Evolutionary conservation across 2,329 filamentous ascomycete genomes (phyloP).

Genomic region (Celoporthe dispersa): DNA sequence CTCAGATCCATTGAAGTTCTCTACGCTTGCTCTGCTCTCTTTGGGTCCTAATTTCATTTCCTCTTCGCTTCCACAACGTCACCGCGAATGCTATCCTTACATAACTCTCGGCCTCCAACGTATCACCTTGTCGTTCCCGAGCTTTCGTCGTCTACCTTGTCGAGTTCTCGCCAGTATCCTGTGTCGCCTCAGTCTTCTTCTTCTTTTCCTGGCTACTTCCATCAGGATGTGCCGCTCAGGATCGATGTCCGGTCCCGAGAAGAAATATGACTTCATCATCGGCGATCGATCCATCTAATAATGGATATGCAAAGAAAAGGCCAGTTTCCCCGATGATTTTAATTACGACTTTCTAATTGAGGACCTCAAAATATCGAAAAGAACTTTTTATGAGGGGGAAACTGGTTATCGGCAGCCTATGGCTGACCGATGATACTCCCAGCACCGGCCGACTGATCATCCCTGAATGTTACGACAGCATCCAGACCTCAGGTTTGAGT

Average conservation of each 20-base stretch:
- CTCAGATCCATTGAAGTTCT: no score
- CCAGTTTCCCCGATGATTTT: neutral
- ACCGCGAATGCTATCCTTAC: neutral
- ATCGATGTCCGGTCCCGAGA: neutral
- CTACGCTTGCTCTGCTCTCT: no score
- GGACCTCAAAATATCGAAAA: neutral
- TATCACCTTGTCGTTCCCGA: neutral
- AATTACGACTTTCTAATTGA: neutral
- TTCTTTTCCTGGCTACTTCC: neutral
- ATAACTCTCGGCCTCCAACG: neutral
- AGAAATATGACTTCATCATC: neutral
- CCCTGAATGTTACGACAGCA: neutral
- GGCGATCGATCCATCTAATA: neutral
- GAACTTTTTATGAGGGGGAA: neutral
- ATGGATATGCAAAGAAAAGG: neutral
- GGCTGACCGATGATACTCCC: constrained; percentile 1
- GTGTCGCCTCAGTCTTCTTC: neutral
- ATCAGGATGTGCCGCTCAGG: neutral
- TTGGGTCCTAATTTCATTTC: no score
- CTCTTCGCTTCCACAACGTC: neutral
- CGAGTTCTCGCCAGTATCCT: neutral
- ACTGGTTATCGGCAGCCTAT: neutral
- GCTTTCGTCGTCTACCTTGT: neutral
- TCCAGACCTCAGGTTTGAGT: neutral
- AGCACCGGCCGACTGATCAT: neutral